Conservation (phyloP, 306 rosid species). For the Cucurbita pepo region DNA sequence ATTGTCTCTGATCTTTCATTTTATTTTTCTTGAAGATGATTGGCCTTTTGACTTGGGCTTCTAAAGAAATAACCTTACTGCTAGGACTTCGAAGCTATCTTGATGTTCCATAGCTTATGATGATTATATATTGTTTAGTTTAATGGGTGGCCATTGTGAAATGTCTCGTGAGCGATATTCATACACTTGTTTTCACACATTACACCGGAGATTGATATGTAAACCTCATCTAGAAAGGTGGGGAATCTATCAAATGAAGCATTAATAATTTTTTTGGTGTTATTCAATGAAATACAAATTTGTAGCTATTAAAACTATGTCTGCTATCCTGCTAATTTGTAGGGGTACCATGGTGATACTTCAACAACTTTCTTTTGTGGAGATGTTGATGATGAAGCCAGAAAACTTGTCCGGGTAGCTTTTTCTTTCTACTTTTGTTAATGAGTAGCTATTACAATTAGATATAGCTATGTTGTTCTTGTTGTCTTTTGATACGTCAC, state of each 20-base stretch:
- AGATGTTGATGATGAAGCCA: conserved; percentile 52
- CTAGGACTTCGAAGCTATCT: neutral
- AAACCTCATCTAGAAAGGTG: neutral
- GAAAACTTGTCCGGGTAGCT: conserved; percentile 60
- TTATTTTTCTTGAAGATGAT: neutral
- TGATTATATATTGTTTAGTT: neutral
- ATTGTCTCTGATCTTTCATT: neutral
- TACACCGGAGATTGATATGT: neutral
- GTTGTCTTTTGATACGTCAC: neutral
- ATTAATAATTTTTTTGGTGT: neutral
- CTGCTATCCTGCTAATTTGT: conserved; percentile 6
- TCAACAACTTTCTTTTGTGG: conserved; percentile 84
- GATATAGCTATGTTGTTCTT: neutral
- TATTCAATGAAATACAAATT: neutral
- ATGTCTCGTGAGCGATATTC: neutral
- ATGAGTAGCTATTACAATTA: conserved; percentile 24
- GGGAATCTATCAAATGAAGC: neutral
- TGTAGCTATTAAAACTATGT: neutral
- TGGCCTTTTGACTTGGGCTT: neutral
- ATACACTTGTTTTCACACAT: neutral
- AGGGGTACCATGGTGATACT: conserved; percentile 94
- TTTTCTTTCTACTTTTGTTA: neutral
- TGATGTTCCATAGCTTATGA: neutral
- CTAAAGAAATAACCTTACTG: neutral
- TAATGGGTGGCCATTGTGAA: neutral